Conservation (phyloP, 2,329 filamentous ascomycete species). For the Claviceps sorghi region DNA sequence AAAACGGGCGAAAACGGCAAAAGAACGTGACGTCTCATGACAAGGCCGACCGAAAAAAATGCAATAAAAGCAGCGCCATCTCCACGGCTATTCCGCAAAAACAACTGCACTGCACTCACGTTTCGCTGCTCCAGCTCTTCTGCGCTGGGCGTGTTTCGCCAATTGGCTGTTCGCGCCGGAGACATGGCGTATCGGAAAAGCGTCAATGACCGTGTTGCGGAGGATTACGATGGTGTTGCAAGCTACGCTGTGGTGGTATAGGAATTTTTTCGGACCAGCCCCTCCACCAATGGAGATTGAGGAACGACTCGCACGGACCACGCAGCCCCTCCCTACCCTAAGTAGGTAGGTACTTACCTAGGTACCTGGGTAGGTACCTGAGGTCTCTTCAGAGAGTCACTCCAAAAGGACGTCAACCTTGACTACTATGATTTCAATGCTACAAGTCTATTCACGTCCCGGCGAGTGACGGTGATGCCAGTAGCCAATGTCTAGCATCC, state of each 20-base stretch:
- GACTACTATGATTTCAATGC: too few relatives aligned
- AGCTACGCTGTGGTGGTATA: not conserved
- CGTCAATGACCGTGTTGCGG: not conserved
- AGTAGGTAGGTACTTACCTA: too few relatives aligned
- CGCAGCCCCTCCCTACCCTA: too few relatives aligned
- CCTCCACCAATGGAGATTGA: not conserved
- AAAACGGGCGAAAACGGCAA: not conserved
- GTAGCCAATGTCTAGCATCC: too few relatives aligned
- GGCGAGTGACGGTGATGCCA: too few relatives aligned
- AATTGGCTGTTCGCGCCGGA: conserved; percentile 19
- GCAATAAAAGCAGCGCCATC: too few relatives aligned
- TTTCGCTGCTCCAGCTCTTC: conserved; percentile 49
- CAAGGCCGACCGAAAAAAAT: too few relatives aligned
- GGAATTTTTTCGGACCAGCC: not conserved
- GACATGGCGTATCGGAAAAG: conserved; percentile 14
- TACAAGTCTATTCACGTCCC: too few relatives aligned
- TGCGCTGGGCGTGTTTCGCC: conserved; percentile 27
- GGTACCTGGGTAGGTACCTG: too few relatives aligned
- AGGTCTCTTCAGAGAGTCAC: too few relatives aligned
- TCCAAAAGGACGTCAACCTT: too few relatives aligned
- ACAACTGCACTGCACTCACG: conserved; percentile 24
- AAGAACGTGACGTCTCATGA: not conserved
- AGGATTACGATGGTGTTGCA: not conserved
- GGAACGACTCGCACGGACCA: not conserved
- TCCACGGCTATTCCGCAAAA: not conserved